Base-by-base conservation (phyloP, 306 rosid species). In the Cucumis melo region DNA sequence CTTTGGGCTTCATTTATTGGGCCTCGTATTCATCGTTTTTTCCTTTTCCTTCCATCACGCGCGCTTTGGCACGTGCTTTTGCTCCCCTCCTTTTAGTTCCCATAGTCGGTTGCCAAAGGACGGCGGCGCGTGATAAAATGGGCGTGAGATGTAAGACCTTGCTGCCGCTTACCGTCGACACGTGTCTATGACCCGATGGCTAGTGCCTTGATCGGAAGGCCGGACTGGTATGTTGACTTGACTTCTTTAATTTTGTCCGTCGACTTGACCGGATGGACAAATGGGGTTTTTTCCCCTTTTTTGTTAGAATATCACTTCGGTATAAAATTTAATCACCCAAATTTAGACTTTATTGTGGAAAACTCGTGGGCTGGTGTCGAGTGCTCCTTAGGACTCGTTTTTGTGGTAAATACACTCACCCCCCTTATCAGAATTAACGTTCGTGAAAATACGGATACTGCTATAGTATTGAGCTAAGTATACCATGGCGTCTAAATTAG, bases 1-100 rank as follows among this genome's bases (percentile, higher is more conserved):
- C 17, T 53, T 32, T 17, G 81, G 54, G 51, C 67, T 29, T 60
- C 10, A 42, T 46, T 21, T 4, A 5, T n/a, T 39, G 78, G 75
- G 80, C 73, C 82, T 74, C 63, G 51, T 17, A 61, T 53, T 82
- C 51, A 73, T 80, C 59, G 34, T 23, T 59, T 63, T 17, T 15
- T 16, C 5, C 23, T 64, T 1, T 24, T 21, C 13, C 4, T 12
- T 0, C 21, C 41, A 41, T 46, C 77, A 53, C 50, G 77, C 77
- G 77, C 64, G 32, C 9, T 2, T 13, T 7, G 16, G 56, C 29
- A 12, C 36, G 74, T 20, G n/a, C n/a, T 21, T 17, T 2, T 21
- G 1, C 56, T 20, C 59, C 14, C 54, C 23, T 15, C 15, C 13
- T 24, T 21, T 46, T 71, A 21, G 13, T 48, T 12, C 19, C 42